Evolutionary conservation across 2,329 filamentous ascomycete species (phyloP).

Genomic region (Fusarium sp.): DNA sequence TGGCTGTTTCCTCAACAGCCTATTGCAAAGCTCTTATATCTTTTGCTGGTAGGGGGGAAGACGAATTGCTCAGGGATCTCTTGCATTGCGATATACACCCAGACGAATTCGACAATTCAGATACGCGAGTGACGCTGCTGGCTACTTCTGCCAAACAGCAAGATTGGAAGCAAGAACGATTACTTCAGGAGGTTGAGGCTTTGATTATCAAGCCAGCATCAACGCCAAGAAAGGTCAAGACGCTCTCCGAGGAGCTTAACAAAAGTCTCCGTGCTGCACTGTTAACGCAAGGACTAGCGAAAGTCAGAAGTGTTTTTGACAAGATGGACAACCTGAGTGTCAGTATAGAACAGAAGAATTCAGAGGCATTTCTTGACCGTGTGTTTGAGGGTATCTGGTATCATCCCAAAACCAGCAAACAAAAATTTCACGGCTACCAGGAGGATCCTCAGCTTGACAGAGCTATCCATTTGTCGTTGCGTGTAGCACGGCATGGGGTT

Average conservation of each 20-base stretch:
- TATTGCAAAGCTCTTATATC: conserved; percentile 75
- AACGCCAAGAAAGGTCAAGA: conserved; percentile 28
- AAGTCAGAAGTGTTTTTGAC: conserved; percentile 48
- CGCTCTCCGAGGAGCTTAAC: conserved; percentile 45
- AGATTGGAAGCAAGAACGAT: conserved; percentile 56
- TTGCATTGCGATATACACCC: conserved; percentile 65
- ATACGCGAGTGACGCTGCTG: conserved; percentile 56
- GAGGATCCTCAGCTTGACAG: conserved; percentile 46
- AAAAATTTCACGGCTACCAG: conserved; percentile 20
- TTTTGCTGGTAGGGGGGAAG: conserved; percentile 70
- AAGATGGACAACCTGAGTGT: conserved; percentile 50
- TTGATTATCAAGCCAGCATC: conserved; percentile 5
- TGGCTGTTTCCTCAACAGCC: conserved; percentile 70
- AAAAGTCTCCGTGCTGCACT: conserved; percentile 27
- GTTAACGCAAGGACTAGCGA: conserved; percentile 29
- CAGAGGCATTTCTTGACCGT: conserved; percentile 42
- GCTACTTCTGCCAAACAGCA: conserved; percentile 46
- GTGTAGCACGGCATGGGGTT: conserved; percentile 49
- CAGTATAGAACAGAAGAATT: conserved; percentile 46
- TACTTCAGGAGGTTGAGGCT: conserved; percentile 59
- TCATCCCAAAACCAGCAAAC: conserved; percentile 42
- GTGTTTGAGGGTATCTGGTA: conserved; percentile 47
- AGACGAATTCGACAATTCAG: conserved; percentile 64
- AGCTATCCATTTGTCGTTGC: conserved; percentile 48
- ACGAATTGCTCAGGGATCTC: conserved; percentile 59